These are phyloP conservation scores for Elsinoe perseae DNA, from an alignment of 2,329 filamentous ascomycete species.

Conservation along the genomic window DNA sequence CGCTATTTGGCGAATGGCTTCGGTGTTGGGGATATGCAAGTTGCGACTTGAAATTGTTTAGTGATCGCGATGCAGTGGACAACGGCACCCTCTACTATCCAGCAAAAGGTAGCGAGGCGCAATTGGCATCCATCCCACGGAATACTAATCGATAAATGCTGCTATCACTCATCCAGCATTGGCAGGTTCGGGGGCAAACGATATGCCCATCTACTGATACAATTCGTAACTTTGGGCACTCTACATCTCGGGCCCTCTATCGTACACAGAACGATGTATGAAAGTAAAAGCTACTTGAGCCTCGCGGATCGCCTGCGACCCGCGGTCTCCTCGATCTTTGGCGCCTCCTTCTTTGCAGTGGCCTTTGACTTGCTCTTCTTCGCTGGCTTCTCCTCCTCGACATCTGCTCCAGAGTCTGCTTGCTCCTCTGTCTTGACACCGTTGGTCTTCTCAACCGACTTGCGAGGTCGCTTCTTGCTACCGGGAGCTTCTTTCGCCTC, in stretches of 20 bases:
- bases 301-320: conserved; percentile 13
- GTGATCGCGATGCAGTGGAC: not conserved
- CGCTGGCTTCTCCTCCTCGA: not conserved
- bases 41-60: not conserved
- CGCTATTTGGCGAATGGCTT: not conserved
- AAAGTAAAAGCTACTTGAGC: not conserved
- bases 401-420: conserved; percentile 5
- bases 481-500: not conserved
- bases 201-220: not conserved
- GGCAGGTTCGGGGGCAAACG: not conserved
- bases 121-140: no score
- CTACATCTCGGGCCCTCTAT: not conserved
- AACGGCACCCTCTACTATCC: no score
- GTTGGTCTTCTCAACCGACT: not conserved
- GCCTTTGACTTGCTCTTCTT: conserved; percentile 4
- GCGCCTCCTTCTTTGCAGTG: not conserved
- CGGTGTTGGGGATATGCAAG: not conserved
- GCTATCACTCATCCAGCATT: not conserved
- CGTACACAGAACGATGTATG: not conserved
- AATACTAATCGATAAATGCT: no score
- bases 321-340: not conserved
- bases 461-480: conserved; percentile 6
- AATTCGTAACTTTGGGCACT: not conserved
- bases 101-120: no score
- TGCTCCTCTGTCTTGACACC: not conserved